These are phyloP conservation scores for Ramaria sp. DNA, from an alignment of 768 basidiomycete species.

Conservation along the genomic window DNA sequence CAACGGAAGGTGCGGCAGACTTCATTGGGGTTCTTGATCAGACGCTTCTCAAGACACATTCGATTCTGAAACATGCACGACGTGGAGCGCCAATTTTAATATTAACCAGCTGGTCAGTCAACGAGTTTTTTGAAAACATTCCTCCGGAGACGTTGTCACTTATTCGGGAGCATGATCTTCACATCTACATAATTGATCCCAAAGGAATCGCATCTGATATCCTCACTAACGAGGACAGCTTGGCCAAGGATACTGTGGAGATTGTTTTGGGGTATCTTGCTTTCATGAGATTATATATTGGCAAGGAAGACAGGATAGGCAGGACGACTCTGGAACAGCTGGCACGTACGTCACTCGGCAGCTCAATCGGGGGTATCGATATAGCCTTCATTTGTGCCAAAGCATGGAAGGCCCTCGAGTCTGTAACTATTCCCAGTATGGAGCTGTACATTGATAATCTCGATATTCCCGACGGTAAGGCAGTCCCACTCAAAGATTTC, in stretches of 20 bases:
- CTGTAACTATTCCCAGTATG: constrained; percentile 32
- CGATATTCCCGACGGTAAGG: constrained; percentile 9
- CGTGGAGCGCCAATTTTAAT: constrained; percentile 62
- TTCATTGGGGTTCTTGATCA: constrained; percentile 71
- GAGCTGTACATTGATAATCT: neutral
- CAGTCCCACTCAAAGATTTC: constrained; percentile 37
- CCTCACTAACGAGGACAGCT: constrained; percentile 21
- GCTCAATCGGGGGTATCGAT: constrained; percentile 35
- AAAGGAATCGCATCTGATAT: constrained; percentile 35
- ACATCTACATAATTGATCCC: constrained; percentile 49
- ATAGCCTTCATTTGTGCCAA: constrained; percentile 41
- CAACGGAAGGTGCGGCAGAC: constrained; percentile 41
- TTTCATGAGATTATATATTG: constrained; percentile 78
- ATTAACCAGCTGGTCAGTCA: constrained; percentile 60
- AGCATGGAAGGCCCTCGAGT: constrained; percentile 58
- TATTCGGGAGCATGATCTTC: constrained; percentile 42
- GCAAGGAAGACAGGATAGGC: constrained; percentile 44
- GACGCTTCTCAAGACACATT: constrained; percentile 66
- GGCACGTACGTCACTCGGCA: constrained; percentile 34
- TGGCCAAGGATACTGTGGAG: constrained; percentile 23
- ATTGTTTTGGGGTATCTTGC: constrained; percentile 60
- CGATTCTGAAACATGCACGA: constrained; percentile 56
- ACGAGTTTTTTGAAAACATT: constrained; percentile 65
- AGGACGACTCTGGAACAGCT: constrained; percentile 34
- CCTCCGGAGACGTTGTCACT: constrained; percentile 34